Base-by-base conservation (phyloP, 352 stramenopile species). In the Phytopythium mirpurense region DNA sequence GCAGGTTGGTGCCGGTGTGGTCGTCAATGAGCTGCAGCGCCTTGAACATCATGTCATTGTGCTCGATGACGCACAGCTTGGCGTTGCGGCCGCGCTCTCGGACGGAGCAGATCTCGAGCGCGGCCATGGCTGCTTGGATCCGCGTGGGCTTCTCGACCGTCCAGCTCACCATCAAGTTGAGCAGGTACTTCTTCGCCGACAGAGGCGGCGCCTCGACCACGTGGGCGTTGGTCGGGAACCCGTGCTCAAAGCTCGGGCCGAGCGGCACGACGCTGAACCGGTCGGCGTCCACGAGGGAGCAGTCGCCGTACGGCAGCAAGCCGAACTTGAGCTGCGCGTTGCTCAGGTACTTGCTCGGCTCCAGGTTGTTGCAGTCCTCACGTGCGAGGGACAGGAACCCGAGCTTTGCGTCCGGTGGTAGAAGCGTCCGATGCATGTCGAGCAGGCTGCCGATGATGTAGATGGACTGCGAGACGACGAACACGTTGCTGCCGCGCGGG, bases 91-190 rank as follows among this genome's bases (percentile, higher is more conserved):
- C 34, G 6, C 38, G 46, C 38, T 64, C 54, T 29, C 66, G 52
- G 0, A 60, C 57, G 1, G 52, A 53, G n/a, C 75, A 86, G 1
- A 84, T 63, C 27, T 72, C 46, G 10, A 80, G 34, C 0, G 72
- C 71, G 3, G 70, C 67, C 48, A 86, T 77, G 61, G 79, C 72
- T 0, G 75, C 75, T 45, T 86, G 75, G 26, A 86, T 72, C 0
- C 75, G 70, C 26, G 72, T 86, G 0, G 75, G 75, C 56, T 86
- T 86, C 49, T 78, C 70, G 15, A 78, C 64, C 10, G 75, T 84
- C 72, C 70, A 86, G 59, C 75, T 86, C 46, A 84, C 73, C 68
- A 86, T 83, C 54, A 86, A 57, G 40, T 83, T 86, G 8, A 86
- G 56, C 41, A 86, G 43, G 15, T 70, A 74, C 42, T 65, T 70